Evolutionary conservation across 2,329 filamentous ascomycete genomes (phyloP).

Genomic region (Alternaria angustiovoidea): DNA sequence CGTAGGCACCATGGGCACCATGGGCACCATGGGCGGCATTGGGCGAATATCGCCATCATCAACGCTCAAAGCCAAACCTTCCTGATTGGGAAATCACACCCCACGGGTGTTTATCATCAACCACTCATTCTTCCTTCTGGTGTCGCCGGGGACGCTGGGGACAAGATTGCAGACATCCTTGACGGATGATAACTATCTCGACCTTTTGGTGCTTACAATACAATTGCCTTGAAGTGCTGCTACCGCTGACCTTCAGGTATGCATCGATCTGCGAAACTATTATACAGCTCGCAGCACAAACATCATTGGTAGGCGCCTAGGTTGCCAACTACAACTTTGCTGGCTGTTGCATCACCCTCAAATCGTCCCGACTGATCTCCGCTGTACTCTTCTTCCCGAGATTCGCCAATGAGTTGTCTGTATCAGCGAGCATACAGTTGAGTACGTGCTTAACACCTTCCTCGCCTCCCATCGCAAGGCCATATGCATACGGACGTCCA

Average conservation of each 20-base stretch:
- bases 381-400: background rate
- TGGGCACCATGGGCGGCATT: background rate
- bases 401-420: background rate
- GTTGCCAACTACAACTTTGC: background rate
- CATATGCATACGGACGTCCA: background rate
- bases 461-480: background rate
- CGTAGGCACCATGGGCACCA: background rate
- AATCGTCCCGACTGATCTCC: background rate
- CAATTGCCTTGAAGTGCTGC: background rate
- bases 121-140: background rate
- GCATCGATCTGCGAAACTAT: background rate
- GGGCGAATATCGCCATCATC: slow-evolving; percentile 4
- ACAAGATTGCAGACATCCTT: background rate
- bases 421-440: background rate
- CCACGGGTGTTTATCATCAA: background rate
- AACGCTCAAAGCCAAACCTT: slow-evolving; percentile 1
- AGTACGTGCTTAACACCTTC: background rate
- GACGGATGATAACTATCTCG: background rate
- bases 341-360: background rate
- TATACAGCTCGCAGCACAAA: background rate
- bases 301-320: background rate
- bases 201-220: background rate
- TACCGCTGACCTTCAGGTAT: background rate
- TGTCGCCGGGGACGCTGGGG: background rate
- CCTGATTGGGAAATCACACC: slow-evolving; percentile 4